Evolutionary conservation across 805 yeast species (phyloP), one percentile per base, ranked within the genome.

Genomic region (Candida coleopterorum): DNA sequence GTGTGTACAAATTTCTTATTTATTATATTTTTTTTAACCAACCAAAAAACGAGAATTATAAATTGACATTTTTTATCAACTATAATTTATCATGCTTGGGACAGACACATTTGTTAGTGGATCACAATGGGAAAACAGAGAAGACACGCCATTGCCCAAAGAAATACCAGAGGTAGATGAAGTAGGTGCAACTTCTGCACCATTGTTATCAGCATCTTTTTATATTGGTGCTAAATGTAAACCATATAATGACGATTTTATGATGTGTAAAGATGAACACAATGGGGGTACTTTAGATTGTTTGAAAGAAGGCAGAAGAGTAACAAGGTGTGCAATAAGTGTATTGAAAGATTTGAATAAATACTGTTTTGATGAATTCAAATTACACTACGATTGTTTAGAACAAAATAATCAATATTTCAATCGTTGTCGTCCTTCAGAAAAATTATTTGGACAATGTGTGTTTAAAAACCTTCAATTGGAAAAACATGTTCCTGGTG

Each of bases 101-200:
- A n/a, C 25, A 7, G 28, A 32, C 16, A 25, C 28, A 5, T 32
- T 32, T 18, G 34, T 32, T 35, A 55, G 61, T 29, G 61, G 64
- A 49, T 64, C 60, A 48, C 50, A 59, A 47, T 68, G 73, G 73
- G 64, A 64, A 29, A 67, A 64, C 42, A 61, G 56, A 34, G 73
- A 68, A 47, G 55, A 59, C 38, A 64, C 60, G 40, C 78, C 79
- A 37, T 60, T 85, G 58, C 94, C 95, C 10, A 55, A 60, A 20
- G 75, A 74, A 47, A 75, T 85, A 43, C 95, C 95, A 3, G 80
- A 76, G 30, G 94, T 85, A 11, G 79, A 78, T 32, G 95, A 85
- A 60, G 80, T 85, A 25, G 95, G 95, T 12, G 89, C 90, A 40
- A 81, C 94, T 3, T 80, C 90, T 3, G 95, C 89, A 9, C 95